phyloP scores from a whole-genome alignment of 148 eudicot genomes.

The Camellia granthamiana region DNA sequence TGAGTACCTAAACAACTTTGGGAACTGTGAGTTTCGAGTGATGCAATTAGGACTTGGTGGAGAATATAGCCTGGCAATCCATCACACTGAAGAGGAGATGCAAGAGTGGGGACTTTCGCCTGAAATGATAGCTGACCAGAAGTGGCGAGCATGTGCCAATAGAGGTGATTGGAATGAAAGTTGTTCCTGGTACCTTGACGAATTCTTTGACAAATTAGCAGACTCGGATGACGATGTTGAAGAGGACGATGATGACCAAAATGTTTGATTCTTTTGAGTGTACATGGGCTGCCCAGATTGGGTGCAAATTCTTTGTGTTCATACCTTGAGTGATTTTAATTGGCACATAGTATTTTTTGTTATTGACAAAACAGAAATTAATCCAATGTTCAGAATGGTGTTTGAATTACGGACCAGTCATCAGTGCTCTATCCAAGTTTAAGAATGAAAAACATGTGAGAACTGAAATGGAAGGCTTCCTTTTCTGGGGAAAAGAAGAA shows the following conservation, averaged over 20 bases:
- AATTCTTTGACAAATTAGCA: conserved; percentile 60
- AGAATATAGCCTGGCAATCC: conserved; percentile 84
- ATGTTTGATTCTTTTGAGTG: conserved; percentile 6
- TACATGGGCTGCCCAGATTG: neutral
- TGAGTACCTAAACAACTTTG: conserved; percentile 60
- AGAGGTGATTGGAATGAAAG: conserved; percentile 66
- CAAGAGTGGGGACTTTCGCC: conserved; percentile 82
- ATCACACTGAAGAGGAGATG: conserved; percentile 63
- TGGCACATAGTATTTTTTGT: neutral
- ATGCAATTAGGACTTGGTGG: conserved; percentile 70
- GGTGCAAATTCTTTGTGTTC: neutral
- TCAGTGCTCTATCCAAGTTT: neutral
- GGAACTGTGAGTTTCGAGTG: conserved; percentile 67
- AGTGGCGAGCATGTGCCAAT: conserved; percentile 50
- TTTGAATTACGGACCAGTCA: neutral
- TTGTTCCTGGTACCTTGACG: conserved; percentile 68
- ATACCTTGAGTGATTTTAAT: neutral
- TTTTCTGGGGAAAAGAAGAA: too few relatives aligned
- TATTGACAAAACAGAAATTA: neutral
- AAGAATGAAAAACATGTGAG: neutral
- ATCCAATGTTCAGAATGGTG: neutral
- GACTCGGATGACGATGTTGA: conserved; percentile 37
- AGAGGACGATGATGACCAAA: conserved; percentile 23
- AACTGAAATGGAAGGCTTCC: too few relatives aligned
- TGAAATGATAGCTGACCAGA: conserved; percentile 83